Base-by-base conservation (phyloP, 345 rosid species). In the Sisymbrium irio region DNA sequence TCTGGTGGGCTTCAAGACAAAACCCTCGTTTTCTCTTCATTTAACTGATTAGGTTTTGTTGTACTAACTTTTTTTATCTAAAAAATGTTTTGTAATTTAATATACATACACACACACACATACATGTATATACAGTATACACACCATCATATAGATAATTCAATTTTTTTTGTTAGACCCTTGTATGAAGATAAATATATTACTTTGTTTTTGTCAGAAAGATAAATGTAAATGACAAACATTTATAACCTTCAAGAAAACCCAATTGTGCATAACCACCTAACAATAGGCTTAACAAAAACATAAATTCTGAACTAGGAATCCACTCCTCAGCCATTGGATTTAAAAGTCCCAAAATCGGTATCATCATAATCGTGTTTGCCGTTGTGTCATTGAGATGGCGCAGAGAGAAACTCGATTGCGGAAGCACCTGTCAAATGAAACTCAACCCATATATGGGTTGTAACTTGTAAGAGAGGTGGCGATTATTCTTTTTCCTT, bases 1-100 rank as follows among this genome's bases (percentile, higher is more conserved):
- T 78, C 72, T 74, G 78, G 45, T 73, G 42, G n/a, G 74, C 78
- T 76, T 70, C 63, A 76, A 63, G 79, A 76, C 79, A 76, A 76
- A 76, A 76, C 80, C 72, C 72, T 77, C 80, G 67, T 65, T 77
- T 64, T 71, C 80, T 57, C 72, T 77, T 64, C 72, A 64, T 65
- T 71, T 57, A 71, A 57, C 72, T 62, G 33, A 41, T 65, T 77
- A 56, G 71, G 76, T 77, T 77, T 77, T 70, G 67, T 65, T 77
- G 61, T 71, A 47, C 76, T 58, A 37, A 70, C 65, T 40, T 18
- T 61, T 5, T 56, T 33, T 5, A 25, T 19, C 44, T 17, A 28
- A 3, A 19, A 15, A 30, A 19, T 15, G 9, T 22, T 32, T 22
- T n/a, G 7, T 46, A 36, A 49, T 17, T 40, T 25, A 39, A 30